Evolutionary conservation across 352 stramenopile species (phyloP).

Genomic region (Phytophthora palmivora): DNA sequence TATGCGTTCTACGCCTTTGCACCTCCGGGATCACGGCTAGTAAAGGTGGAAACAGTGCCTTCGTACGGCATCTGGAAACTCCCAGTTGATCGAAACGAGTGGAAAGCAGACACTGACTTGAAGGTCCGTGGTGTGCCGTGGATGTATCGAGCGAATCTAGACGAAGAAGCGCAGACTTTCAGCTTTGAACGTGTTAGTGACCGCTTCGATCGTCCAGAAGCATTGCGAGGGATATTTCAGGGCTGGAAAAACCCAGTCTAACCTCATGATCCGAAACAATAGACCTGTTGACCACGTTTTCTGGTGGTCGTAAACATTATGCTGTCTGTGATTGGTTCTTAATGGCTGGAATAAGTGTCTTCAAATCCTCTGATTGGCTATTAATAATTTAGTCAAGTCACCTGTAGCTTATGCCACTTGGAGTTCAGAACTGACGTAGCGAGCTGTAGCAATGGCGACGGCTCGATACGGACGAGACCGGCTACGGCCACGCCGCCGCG

Average conservation of each 20-base stretch:
- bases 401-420: slow-evolving; percentile 1
- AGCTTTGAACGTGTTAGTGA: slow-evolving; percentile 24
- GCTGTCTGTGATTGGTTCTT: not conserved
- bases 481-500: slow-evolving; percentile 18
- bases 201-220: slow-evolving; percentile 33
- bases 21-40: slow-evolving; percentile 54
- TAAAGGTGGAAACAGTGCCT: slow-evolving; percentile 58
- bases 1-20: slow-evolving; percentile 81
- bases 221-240: slow-evolving; percentile 37
- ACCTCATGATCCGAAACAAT: not conserved
- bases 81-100: slow-evolving; percentile 54
- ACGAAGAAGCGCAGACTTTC: slow-evolving; percentile 33
- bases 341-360: too few species aligned
- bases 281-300: slow-evolving; percentile 8
- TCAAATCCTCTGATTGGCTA: not conserved
- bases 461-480: slow-evolving; percentile 36
- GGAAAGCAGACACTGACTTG: slow-evolving; percentile 59
- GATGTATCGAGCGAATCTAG: slow-evolving; percentile 55
- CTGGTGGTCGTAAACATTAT: slow-evolving; percentile 1
- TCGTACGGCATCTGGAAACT: slow-evolving; percentile 80
- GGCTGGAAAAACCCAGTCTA: slow-evolving; percentile 38
- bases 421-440: slow-evolving; percentile 19
- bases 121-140: slow-evolving; percentile 67
- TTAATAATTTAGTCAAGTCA: too few species aligned
- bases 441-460: slow-evolving; percentile 25